Conservation (phyloP, 2,329 filamentous ascomycete genomes). For the Stagonosporopsis rhizophila region DNA sequence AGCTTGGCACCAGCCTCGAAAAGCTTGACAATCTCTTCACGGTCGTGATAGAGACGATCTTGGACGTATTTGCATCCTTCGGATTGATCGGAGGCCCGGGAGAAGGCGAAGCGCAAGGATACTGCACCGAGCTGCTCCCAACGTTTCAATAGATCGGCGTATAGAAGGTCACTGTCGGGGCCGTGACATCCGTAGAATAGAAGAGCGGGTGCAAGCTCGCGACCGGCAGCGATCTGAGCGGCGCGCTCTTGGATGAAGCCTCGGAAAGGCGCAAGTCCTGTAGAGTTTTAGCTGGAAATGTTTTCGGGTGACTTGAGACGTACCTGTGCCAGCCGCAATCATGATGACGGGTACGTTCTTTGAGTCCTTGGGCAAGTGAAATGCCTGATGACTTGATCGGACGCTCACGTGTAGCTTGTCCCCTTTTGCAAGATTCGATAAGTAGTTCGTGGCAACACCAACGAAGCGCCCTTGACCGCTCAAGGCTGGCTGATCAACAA, state of each 20-base stretch:
- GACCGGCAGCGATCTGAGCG: slow-evolving; percentile 55
- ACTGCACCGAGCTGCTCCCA: slow-evolving; percentile 70
- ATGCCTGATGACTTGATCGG: slow-evolving; percentile 50
- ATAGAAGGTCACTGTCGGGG: slow-evolving; percentile 65
- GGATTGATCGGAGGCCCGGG: slow-evolving; percentile 51
- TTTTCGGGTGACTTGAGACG: not conserved
- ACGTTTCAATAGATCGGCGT: slow-evolving; percentile 62
- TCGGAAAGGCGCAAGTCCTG: slow-evolving; percentile 55
- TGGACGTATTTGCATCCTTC: slow-evolving; percentile 62
- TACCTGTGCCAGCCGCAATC: slow-evolving; percentile 46
- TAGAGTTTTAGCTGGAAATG: not conserved
- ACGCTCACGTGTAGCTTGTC: slow-evolving; percentile 54
- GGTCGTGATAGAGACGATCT: slow-evolving; percentile 59
- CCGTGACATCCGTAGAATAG: slow-evolving; percentile 70
- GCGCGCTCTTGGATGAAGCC: slow-evolving; percentile 53
- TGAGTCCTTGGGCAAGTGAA: slow-evolving; percentile 53
- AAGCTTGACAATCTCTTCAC: slow-evolving; percentile 53
- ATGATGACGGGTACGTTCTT: slow-evolving; percentile 53
- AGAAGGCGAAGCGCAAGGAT: slow-evolving; percentile 67
- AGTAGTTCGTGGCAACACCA: slow-evolving; percentile 54
- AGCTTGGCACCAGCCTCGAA: slow-evolving; percentile 62
- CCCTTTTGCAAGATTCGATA: slow-evolving; percentile 49
- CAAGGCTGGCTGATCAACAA: slow-evolving; percentile 65
- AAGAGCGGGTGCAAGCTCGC: slow-evolving; percentile 65
- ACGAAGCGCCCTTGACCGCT: slow-evolving; percentile 53